Evolutionary conservation across 352 stramenopile genomes (phyloP), one percentile per base, ranked within the genome.

Genomic region (Globisporangium polare): DNA sequence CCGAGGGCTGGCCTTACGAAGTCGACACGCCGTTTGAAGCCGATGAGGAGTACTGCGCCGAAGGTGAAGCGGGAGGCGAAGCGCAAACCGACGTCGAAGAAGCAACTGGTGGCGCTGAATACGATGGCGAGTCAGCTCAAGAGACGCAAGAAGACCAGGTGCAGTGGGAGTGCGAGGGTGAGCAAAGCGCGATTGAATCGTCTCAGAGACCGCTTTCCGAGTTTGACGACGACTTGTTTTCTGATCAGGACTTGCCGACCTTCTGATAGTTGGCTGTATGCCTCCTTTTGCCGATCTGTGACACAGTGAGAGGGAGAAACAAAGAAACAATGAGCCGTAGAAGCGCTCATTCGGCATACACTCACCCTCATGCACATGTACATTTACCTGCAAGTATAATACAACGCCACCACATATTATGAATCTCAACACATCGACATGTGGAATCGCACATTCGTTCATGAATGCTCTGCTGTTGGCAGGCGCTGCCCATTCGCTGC

Each of bases 1-100:
- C 86, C 0, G 83, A 92, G 24, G 79, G 79, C 26, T 95, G 86
- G 86, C 83, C 86, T 29, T 84, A 78, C 58, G 73, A 83, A 55
- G 53, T 93, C 17, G 86, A 90, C 53, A 75, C 78, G 15, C 76
- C 79, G 3, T 91, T 89, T 26, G 77, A 86, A 60, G 58, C 66
- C 4, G 82, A 80, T 10, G 68, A 42, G 8, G 60, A 62, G 10
- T 42, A 58, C 50, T 37, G 50, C 15, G 53, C 15, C 10, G 60
- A 76, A 69, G 53, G 26, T 10, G 67, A 71, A 22, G 62, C 47
- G 29, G 39, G 18, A 47, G 52, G 46, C 2, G 60, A 62, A 17
- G 58, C 26, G 18, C 47, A 42, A 42, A 29, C 9, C 29, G 29
- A 35, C n/a, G 65, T 46, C 37, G 66, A 60, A 17, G 51, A 73